phyloP scores from a whole-genome alignment of 495 filamentous ascomycete species.

The Neurospora cerealis region DNA sequence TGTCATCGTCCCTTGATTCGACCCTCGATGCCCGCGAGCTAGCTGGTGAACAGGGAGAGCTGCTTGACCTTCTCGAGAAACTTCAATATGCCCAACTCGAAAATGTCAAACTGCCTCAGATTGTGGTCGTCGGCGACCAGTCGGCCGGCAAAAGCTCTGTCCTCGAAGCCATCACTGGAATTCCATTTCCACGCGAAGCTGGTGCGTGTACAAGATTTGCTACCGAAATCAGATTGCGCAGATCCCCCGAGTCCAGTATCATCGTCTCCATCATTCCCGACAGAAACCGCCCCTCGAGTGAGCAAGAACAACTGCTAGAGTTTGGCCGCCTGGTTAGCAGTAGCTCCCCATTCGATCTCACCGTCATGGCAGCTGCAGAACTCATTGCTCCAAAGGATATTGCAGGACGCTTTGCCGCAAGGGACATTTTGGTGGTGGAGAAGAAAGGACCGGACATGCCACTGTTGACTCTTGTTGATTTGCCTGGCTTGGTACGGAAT shows the following conservation, averaged over 20 bases:
- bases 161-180: constrained; percentile 60
- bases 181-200: constrained; percentile 57
- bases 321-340: constrained; percentile 28
- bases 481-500: constrained; percentile 43
- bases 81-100: constrained; percentile 31
- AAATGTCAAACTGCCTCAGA: constrained; percentile 49
- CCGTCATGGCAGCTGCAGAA: constrained; percentile 26
- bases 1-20: constrained; percentile 20
- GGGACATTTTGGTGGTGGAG: constrained; percentile 44
- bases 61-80: constrained; percentile 32
- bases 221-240: constrained; percentile 44
- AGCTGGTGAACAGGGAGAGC: constrained; percentile 23
- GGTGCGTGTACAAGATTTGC: constrained; percentile 60
- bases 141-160: constrained; percentile 67
- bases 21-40: constrained; percentile 27
- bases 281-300: constrained; percentile 22
- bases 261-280: constrained; percentile 44
- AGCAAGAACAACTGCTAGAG: constrained; percentile 32
- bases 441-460: constrained; percentile 41
- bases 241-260: constrained; percentile 33
- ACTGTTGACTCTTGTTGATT: constrained; percentile 47
- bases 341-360: constrained; percentile 22
- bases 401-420: constrained; percentile 28
- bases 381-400: constrained; percentile 29
- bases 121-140: constrained; percentile 67